Conservation (phyloP, 2,329 filamentous ascomycete species). For the Aotearoamyces nothofagi region DNA sequence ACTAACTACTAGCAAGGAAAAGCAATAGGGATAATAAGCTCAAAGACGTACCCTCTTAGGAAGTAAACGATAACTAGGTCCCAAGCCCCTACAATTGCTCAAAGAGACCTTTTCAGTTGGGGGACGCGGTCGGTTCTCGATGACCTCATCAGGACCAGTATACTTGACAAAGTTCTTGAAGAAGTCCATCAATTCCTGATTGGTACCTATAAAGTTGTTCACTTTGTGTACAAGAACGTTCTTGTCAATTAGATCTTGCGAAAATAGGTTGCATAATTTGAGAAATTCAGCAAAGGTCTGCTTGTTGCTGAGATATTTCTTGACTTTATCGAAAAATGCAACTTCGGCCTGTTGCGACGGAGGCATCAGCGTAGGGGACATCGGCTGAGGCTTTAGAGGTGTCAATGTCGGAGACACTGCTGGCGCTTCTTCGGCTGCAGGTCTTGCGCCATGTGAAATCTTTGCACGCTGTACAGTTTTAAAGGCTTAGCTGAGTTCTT, state of each 20-base stretch:
- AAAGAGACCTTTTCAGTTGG: slow-evolving; percentile 76
- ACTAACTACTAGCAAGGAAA: no score
- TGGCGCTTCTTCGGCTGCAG: slow-evolving; percentile 15
- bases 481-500: no score
- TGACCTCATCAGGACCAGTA: slow-evolving; percentile 59
- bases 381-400: slow-evolving; percentile 58
- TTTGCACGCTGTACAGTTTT: no score
- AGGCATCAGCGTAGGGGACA: slow-evolving; percentile 58
- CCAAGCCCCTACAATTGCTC: slow-evolving; percentile 89
- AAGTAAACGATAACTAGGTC: slow-evolving; percentile 85
- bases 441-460: slow-evolving; percentile 50
- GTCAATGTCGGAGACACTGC: slow-evolving; percentile 70
- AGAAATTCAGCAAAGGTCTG: slow-evolving; percentile 89
- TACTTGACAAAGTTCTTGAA: slow-evolving; percentile 76
- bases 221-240: slow-evolving; percentile 72
- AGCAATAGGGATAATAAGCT: no score
- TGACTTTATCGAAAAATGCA: slow-evolving; percentile 87
- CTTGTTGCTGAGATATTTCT: slow-evolving; percentile 91
- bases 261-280: slow-evolving; percentile 92
- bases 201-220: slow-evolving; percentile 72
- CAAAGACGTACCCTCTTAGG: slow-evolving; percentile 55
- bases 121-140: slow-evolving; percentile 63
- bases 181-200: slow-evolving; percentile 75
- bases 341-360: slow-evolving; percentile 76
- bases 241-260: slow-evolving; percentile 80